Base-by-base conservation (phyloP, 2,329 filamentous ascomycete species). In the Phialocephala sp. region DNA sequence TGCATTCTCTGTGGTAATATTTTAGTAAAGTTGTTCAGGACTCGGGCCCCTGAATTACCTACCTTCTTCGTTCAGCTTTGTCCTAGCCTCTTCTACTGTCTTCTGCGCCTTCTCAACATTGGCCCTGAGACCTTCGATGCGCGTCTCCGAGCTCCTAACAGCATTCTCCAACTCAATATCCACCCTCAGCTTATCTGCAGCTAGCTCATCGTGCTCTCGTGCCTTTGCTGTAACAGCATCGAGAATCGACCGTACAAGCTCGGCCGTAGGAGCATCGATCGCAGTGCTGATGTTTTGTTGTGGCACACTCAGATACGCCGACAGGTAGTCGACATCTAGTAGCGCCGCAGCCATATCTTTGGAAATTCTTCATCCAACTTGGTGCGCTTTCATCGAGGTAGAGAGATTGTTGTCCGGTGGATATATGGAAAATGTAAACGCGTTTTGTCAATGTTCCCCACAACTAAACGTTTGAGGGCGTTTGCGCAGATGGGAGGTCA, bases 81-180 rank as follows among this genome's bases (percentile, higher is more conserved):
- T 89, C 59, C 93, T 87, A 56, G 96, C 82, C 69, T 93, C 90
- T 72, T 94, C 91, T 0, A 94, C 86, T 71, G 97, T 94, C 71
- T 92, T 91, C 67, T 94, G 84, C 11, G 91, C 90, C 77, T 94
- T 94, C 68, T 96, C 93, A 54, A 93, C 86, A 0, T 91, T 91
- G 6, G 86, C 84, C 79, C 95, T 97, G 76, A 95, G 88, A 9
- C 89, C 87, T 75, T 94, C 92, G 70, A 89, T 89, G 78, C 93
- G 91, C 27, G 90, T 88, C 76, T 98, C 94, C 66, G 91, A 90
- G 70, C 87, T 91, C 72, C 93, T 90, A 57, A 97, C 90, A 20
- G 90, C 91, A 78, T 93, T 95, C 78, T 99, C 95, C 8, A 98
- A 86, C 81, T 98, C 94, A 54, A 99, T 95, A 74, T 97, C 93